Percentiles rank a stretch among this genome's conserved stretches.
phyloP scores from a whole-genome alignment of 768 basidiomycete species.

The Naematelia encephala region DNA sequence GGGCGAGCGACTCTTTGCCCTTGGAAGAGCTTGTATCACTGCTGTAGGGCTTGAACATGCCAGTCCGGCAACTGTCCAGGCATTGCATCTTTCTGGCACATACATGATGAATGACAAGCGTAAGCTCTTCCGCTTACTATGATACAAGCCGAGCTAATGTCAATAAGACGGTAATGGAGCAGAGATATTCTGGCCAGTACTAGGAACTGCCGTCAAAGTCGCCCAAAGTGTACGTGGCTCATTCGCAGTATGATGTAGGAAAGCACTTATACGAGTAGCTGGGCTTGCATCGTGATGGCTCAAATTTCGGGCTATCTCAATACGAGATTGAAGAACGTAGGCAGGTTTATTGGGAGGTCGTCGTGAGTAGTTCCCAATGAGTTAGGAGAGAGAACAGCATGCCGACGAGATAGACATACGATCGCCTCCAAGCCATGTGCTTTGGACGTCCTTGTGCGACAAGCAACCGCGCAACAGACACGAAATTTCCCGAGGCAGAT shows the following conservation, averaged over 20 bases:
- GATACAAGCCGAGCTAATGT: slow-evolving; percentile 20
- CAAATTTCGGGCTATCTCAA: slow-evolving; percentile 39
- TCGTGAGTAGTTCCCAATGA: slow-evolving; percentile 18
- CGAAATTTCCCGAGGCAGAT: slow-evolving; percentile 35
- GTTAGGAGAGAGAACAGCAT: background rate
- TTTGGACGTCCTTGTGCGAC: slow-evolving; percentile 47
- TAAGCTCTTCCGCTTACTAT: slow-evolving; percentile 15
- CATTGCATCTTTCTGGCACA: slow-evolving; percentile 41
- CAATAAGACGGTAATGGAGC: slow-evolving; percentile 38
- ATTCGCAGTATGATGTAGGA: background rate
- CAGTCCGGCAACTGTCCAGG: slow-evolving; percentile 47
- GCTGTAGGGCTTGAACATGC: slow-evolving; percentile 35
- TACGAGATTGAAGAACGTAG: slow-evolving; percentile 45
- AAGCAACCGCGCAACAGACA: slow-evolving; percentile 37
- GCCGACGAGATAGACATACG: slow-evolving; percentile 28
- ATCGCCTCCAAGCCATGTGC: slow-evolving; percentile 46
- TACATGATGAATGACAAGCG: slow-evolving; percentile 47
- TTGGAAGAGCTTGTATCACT: slow-evolving; percentile 45
- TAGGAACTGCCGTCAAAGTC: slow-evolving; percentile 43
- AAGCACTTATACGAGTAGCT: slow-evolving; percentile 29
- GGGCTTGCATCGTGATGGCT: slow-evolving; percentile 49
- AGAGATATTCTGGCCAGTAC: slow-evolving; percentile 48
- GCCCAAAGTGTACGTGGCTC: slow-evolving; percentile 34
- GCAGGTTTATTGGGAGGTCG: slow-evolving; percentile 48
- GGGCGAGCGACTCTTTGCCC: slow-evolving; percentile 39